These are phyloP conservation scores for Triticum aestivum DNA, from an alignment of 176 grass and related monocot species.

Conservation along the genomic window IWGSC_CS_RefSeq_v2.1 NC_057797.1:680319202-680319701, in stretches of 20 bases:
- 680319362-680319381: background rate
- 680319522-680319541: background rate
- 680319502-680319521: background rate
- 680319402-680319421: too few relatives aligned
- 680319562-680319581: background rate
- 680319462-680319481: conserved; percentile 23
- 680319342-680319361: background rate
- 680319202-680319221: background rate
- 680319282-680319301: too few relatives aligned
- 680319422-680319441: conserved; percentile 21
- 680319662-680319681: background rate
- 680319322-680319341: background rate
- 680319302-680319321: background rate
- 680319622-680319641: conserved; percentile 29
- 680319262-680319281: too few relatives aligned
- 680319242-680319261: background rate
- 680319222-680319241: background rate
- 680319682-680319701: background rate
- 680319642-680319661: background rate
- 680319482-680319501: background rate
- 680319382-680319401: background rate
- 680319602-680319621: background rate
- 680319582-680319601: background rate
- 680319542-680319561: background rate
- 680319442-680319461: conserved; percentile 9